Evolutionary conservation across 768 basidiomycete species (phyloP).

Genomic region (Termitomyces eurrhizus): DNA sequence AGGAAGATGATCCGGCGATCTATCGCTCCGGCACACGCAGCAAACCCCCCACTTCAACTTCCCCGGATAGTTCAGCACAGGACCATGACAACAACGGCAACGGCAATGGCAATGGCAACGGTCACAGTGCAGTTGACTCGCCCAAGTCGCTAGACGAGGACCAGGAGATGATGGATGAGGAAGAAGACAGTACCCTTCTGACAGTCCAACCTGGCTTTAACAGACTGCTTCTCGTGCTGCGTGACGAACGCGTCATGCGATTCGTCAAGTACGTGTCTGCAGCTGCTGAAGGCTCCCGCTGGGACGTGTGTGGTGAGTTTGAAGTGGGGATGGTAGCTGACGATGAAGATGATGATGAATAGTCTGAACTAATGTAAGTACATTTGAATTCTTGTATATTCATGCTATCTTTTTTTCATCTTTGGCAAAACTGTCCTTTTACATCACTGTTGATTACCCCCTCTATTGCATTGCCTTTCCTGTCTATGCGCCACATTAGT

Average conservation of each 20-base stretch:
- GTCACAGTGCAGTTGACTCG: constrained; percentile 13
- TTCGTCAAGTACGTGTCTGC: constrained; percentile 96
- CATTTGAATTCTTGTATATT: background rate
- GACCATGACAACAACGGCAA: background rate
- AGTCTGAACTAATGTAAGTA: background rate
- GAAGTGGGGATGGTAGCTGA: constrained; percentile 79
- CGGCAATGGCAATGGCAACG: background rate
- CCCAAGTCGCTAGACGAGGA: constrained; percentile 30
- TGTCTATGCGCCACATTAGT: constrained; percentile 4
- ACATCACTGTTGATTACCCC: background rate
- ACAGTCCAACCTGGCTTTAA: constrained; percentile 91
- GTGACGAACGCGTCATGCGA: constrained; percentile 90
- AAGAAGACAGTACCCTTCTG: constrained; percentile 74
- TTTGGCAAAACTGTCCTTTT: background rate
- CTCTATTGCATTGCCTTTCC: background rate
- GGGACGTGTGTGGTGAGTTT: constrained; percentile 92
- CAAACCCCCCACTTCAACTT: constrained; percentile 20
- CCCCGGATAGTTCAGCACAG: constrained; percentile 16
- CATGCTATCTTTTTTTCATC: background rate
- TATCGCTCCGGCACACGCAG: constrained; percentile 67
- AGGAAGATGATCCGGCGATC: constrained; percentile 93
- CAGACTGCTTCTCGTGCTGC: constrained; percentile 78
- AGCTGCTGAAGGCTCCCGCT: constrained; percentile 83
- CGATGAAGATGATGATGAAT: constrained; percentile 27
- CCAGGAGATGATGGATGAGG: constrained; percentile 46